Base-by-base conservation (phyloP, 306 rosid species). In the Cicer bijugum region DNA sequence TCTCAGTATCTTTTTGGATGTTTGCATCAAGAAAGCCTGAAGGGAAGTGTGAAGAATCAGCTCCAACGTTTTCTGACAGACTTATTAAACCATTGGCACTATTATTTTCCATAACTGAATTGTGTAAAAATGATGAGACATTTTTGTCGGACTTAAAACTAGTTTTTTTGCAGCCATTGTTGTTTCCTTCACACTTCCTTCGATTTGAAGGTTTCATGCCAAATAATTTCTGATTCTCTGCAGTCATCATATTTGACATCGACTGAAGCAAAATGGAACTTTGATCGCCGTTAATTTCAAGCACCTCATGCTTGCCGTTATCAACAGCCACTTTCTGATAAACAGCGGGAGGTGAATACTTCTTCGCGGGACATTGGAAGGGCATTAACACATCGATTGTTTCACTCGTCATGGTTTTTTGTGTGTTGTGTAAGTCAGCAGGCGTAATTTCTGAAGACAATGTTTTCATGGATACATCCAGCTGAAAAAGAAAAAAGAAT, bases 141-240 rank as follows among this genome's bases (percentile, higher is more conserved):
- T 73, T 79, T 45, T 71, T 75, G 42, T 70, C 68, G 9, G 84
- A 82, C 50, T 76, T 85, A 81, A 75, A 58, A 55, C 52, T 65
- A 55, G 39, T 65, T 81, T 82, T 77, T 75, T 90, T 82, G 83
- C 83, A 82, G 74, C 82, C 85, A 76, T 87, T 82, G n/a, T 35
- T 60, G 67, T n/a, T 37, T 44, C 67, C 44, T 28, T 59, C 66
- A 35, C 66, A 28, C 66, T 33, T 35, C 44, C 40, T n/a, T 75
- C 65, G 80, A 75, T 81, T 80, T 60, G 57, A 64, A 71, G 83
- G 72, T 46, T 76, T 76, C 64, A 47, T 78, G 57, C 79, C 90
- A 59, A 78, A 78, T 61, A 72, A 67, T 60, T 85, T 83, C 67
- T 64, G 73, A 85, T 72, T 69, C 75, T 78, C 88, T 72, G 71